Percentiles rank a stretch among this genome's conserved stretches.
phyloP scores from a whole-genome alignment of 257 asterid genomes.

The Solanum bukasovii region DNA sequence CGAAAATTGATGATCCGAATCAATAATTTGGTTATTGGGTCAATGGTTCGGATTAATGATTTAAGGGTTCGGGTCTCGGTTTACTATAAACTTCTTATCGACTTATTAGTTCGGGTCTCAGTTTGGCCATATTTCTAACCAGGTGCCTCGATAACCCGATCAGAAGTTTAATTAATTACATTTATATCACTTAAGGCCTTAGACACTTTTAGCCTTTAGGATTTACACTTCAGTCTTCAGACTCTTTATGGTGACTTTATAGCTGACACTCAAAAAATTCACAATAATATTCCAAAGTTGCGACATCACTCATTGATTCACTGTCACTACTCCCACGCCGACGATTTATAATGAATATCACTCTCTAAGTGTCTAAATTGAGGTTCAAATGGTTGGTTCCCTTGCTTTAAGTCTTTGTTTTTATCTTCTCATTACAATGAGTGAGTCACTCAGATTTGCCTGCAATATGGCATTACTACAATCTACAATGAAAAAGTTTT shows the following conservation, averaged over 20 bases:
- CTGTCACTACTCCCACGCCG: neutral
- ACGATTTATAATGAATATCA: no score
- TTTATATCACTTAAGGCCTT: neutral
- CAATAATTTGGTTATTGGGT: neutral
- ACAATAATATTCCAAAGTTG: neutral
- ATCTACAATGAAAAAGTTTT: no score
- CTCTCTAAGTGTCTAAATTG: neutral
- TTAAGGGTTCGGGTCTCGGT: neutral
- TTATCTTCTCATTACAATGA: neutral
- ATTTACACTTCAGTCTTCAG: neutral
- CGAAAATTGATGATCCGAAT: neutral
- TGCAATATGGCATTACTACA: neutral
- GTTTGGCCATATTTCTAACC: neutral
- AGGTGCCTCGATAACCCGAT: no score
- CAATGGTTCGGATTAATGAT: neutral
- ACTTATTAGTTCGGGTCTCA: neutral
- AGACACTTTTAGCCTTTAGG: neutral
- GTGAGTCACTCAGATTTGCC: no score
- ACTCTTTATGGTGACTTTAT: neutral
- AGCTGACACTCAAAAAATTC: neutral
- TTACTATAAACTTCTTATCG: no score
- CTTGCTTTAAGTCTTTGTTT: neutral
- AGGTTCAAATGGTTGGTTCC: neutral
- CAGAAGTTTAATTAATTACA: no score
- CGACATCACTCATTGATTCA: neutral